Evolutionary conservation across 2,329 filamentous ascomycete genomes (phyloP).

Genomic region (Penicillium sumatraense): DNA sequence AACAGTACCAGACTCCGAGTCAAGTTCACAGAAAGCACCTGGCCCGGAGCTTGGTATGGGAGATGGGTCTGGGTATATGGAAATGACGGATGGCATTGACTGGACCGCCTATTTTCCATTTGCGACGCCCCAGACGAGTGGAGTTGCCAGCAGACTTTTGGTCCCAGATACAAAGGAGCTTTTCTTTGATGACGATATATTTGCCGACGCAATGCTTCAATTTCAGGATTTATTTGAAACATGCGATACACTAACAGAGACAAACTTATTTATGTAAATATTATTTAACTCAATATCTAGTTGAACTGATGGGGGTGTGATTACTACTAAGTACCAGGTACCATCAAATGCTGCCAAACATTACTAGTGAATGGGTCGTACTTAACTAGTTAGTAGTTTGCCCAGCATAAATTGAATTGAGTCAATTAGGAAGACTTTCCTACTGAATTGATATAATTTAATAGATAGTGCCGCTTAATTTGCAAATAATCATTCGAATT

Average conservation of each 20-base stretch:
- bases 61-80: constrained; percentile 13
- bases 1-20: constrained; percentile 24
- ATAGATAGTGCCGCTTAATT: too few relatives aligned
- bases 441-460: too few relatives aligned
- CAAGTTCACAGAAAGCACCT: constrained; percentile 5
- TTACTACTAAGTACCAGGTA: too few relatives aligned
- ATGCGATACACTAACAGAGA: constrained; percentile 10
- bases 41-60: constrained; percentile 16
- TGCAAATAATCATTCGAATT: neutral
- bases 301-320: too few relatives aligned
- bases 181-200: constrained; percentile 15
- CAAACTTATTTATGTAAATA: constrained; percentile 5
- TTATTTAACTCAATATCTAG: too few relatives aligned
- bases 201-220: constrained; percentile 15
- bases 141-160: constrained; percentile 14
- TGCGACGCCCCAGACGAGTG: constrained; percentile 36
- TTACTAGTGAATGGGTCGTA: too few relatives aligned
- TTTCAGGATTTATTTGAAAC: constrained; percentile 17
- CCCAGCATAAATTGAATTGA: too few relatives aligned
- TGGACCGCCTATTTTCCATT: constrained; percentile 43
- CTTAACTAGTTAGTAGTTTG: too few relatives aligned
- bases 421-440: too few relatives aligned
- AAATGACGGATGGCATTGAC: constrained; percentile 31
- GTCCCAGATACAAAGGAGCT: constrained; percentile 16
- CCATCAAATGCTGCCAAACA: too few relatives aligned